A percentile compares a stretch with the other conserved stretches of the same genome.
Conservation (phyloP, 108 stramenopile species). For the Poteriospumella lacustris region DNA sequence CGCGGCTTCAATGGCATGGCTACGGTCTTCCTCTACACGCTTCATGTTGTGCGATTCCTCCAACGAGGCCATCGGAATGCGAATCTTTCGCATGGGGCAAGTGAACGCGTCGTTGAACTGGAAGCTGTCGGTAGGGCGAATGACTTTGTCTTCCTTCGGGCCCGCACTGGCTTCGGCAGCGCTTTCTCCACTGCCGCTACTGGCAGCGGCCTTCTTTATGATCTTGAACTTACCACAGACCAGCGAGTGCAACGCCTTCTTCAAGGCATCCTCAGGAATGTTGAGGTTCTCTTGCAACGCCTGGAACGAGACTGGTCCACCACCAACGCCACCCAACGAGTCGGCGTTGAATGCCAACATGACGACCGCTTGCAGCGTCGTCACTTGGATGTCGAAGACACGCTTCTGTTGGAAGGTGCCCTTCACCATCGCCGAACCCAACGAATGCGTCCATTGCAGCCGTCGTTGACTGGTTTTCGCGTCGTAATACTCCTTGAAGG, state of each 20-base stretch:
- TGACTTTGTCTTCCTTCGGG: conserved; percentile 70
- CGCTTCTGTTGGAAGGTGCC: conserved; percentile 79
- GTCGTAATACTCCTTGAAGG: conserved; percentile 76
- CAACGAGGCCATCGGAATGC: conserved; percentile 97
- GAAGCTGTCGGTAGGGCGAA: conserved; percentile 68
- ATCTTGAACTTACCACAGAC: conserved; percentile 97
- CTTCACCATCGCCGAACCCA: conserved; percentile 84
- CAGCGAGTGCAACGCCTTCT: conserved; percentile 93
- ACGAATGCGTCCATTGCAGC: conserved; percentile 62
- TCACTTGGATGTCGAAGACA: conserved; percentile 88
- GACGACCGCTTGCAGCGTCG: conserved; percentile 89
- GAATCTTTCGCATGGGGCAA: conserved; percentile 84
- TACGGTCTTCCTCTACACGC: conserved; percentile 92
- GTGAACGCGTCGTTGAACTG: conserved; percentile 76
- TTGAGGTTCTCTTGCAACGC: conserved; percentile 51
- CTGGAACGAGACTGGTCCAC: not conserved
- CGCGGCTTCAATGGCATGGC: conserved; percentile 94
- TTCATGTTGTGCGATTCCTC: conserved; percentile 91
- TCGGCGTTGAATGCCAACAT: conserved; percentile 72
- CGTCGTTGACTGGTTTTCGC: conserved; percentile 13
- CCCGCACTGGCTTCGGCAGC: conserved; percentile 62
- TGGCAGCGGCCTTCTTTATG: conserved; percentile 49
- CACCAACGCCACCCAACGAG: not conserved
- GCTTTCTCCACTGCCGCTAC: conserved; percentile 21
- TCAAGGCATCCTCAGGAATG: conserved; percentile 75